Conservation (phyloP, 495 filamentous ascomycete species). For the Extremus antarcticus region DNA sequence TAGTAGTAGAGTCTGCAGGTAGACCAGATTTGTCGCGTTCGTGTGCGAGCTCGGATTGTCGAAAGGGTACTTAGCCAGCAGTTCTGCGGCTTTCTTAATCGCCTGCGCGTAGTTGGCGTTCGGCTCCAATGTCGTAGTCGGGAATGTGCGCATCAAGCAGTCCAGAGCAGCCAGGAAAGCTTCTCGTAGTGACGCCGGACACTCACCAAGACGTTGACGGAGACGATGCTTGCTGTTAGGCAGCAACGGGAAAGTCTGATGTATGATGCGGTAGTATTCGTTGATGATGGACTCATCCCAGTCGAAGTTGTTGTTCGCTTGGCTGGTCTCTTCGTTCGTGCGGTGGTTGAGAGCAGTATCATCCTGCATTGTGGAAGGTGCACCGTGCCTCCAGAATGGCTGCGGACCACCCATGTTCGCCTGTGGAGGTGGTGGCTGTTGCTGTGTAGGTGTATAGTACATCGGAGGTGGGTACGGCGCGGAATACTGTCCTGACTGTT, state of each 20-base stretch:
- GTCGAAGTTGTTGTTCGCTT: constrained; percentile 6
- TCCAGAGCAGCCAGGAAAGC: constrained; percentile 64
- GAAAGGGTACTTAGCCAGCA: constrained; percentile 44
- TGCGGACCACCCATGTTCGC: background rate
- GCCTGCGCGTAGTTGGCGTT: constrained; percentile 14
- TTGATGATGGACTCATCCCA: constrained; percentile 21
- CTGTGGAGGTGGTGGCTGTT: background rate
- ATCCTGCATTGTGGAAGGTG: constrained; percentile 2
- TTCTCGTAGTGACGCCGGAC: constrained; percentile 50
- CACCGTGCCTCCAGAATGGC: constrained; percentile 17
- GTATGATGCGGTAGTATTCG: constrained; percentile 41
- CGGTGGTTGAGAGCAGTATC: background rate
- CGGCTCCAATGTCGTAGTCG: constrained; percentile 34
- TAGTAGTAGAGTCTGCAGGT: constrained; percentile 53
- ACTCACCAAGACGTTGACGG: constrained; percentile 48
- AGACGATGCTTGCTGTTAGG: constrained; percentile 54
- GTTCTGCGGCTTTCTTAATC: constrained; percentile 37
- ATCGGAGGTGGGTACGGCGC: background rate
- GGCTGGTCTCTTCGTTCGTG: constrained; percentile 1
- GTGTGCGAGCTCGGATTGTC: constrained; percentile 35
- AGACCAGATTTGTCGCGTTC: constrained; percentile 43
- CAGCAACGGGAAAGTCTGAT: constrained; percentile 64
- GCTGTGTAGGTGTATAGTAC: background rate
- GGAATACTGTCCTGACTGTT: background rate
- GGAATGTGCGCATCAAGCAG: constrained; percentile 46